A percentile compares a stretch with the other conserved stretches of the same genome.
These are phyloP conservation scores for Solanum pinnatisectum DNA, from an alignment of 257 asterid genomes.

Conservation along the genomic window DNA sequence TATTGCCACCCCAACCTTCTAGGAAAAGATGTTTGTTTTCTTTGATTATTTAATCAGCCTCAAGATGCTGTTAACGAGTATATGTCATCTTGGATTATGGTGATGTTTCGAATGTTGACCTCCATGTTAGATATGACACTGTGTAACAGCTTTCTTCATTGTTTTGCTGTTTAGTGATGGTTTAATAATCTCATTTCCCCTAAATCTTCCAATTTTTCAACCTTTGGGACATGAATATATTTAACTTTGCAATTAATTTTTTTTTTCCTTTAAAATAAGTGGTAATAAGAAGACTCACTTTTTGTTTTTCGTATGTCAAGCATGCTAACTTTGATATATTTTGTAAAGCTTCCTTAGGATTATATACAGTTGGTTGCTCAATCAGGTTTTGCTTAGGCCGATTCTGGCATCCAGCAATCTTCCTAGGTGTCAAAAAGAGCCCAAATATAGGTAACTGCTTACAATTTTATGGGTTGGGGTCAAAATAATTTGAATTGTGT, in stretches of 20 bases:
- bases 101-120: background rate
- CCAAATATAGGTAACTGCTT: background rate
- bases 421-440: too few species aligned
- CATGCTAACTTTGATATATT: background rate
- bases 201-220: background rate
- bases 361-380: slow-evolving; percentile 4
- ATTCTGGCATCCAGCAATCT: slow-evolving; percentile 13
- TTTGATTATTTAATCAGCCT: background rate
- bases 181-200: background rate
- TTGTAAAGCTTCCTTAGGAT: background rate
- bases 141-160: background rate
- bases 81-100: background rate
- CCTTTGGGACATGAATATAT: background rate
- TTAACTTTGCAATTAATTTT: background rate
- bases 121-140: background rate
- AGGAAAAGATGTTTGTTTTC: background rate
- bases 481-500: too few species aligned
- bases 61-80: background rate
- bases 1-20: background rate
- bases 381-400: slow-evolving; percentile 20
- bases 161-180: background rate
- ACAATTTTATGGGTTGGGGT: too few species aligned
- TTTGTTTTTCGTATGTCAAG: background rate
- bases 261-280: background rate
- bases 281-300: background rate